Percentiles rank a stretch among this genome's conserved stretches.
These are phyloP conservation scores for Penicillium sp. DNA, from an alignment of 2,329 filamentous ascomycete genomes.

Conservation along the genomic window DNA sequence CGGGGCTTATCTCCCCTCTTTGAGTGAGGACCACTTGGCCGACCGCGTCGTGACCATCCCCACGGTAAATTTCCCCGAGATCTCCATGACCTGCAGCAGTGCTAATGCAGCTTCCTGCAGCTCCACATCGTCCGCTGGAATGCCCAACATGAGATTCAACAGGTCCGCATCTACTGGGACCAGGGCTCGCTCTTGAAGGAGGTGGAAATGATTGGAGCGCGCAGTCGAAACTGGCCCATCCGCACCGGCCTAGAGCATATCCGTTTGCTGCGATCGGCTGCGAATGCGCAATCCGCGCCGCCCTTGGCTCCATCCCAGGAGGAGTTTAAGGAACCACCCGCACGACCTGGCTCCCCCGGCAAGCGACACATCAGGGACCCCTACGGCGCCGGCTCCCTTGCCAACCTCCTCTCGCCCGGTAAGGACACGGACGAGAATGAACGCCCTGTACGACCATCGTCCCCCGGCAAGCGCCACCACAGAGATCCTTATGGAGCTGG, in stretches of 20 bases:
- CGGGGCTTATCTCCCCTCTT: constrained; percentile 79
- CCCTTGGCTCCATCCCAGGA: constrained; percentile 20
- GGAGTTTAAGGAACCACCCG: constrained; percentile 10
- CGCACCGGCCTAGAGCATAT: constrained; percentile 82
- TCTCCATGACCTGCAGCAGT: constrained; percentile 2
- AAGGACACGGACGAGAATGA: constrained; percentile 41
- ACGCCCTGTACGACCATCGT: constrained; percentile 17
- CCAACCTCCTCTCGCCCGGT: constrained; percentile 65
- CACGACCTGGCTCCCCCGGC: constrained; percentile 33
- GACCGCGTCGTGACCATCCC: constrained; percentile 77
- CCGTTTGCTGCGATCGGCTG: constrained; percentile 66
- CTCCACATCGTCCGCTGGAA: constrained; percentile 88
- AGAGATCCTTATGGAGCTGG: constrained; percentile 45
- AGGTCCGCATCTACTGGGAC: constrained; percentile 92
- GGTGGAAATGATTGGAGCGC: constrained; percentile 87
- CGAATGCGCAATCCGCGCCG: constrained; percentile 24
- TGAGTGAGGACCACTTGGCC: constrained; percentile 92
- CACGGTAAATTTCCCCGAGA: constrained; percentile 62
- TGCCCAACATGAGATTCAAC: constrained; percentile 71
- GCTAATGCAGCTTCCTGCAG: constrained; percentile 46
- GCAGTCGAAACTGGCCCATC: constrained; percentile 93
- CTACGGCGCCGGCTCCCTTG: constrained; percentile 58
- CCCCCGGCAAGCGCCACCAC: constrained; percentile 41
- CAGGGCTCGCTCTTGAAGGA: constrained; percentile 91
- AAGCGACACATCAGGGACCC: constrained; percentile 47